Conservation (phyloP, 1,284 basidiomycete species). For the Leccinum pallidistipes region DNA sequence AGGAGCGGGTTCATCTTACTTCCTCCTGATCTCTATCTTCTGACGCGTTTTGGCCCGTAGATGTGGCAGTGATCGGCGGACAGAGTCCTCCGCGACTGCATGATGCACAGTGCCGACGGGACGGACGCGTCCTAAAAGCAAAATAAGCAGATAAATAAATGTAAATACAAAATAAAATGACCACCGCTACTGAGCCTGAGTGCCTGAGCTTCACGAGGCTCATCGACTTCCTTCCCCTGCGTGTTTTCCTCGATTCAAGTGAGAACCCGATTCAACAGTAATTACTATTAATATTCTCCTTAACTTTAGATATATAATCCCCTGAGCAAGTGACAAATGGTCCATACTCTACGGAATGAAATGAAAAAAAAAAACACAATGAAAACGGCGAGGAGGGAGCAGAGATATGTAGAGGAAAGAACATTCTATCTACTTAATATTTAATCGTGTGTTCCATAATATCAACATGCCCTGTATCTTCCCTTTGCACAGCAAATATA, state of each 20-base stretch:
- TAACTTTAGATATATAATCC: slow-evolving; percentile 30
- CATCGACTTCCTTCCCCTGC: not conserved
- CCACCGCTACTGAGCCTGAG: not conserved
- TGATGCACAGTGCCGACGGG: not conserved
- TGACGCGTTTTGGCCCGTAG: not conserved
- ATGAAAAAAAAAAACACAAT: slow-evolving; percentile 8
- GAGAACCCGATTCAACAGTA: not conserved
- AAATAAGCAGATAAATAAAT: not conserved
- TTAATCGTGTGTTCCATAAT: slow-evolving; percentile 13
- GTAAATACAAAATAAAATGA: not conserved
- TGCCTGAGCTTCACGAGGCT: not conserved
- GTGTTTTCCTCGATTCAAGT: not conserved
- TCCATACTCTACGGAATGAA: slow-evolving; percentile 30
- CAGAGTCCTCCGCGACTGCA: not conserved
- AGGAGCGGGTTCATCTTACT: not conserved
- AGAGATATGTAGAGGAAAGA: not conserved
- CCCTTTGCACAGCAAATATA: slow-evolving; percentile 12
- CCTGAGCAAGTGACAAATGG: slow-evolving; percentile 25
- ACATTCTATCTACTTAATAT: slow-evolving; percentile 7
- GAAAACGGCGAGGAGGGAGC: not conserved
- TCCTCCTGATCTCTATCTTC: not conserved
- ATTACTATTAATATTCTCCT: not conserved
- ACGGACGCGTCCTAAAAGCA: not conserved
- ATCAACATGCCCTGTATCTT: slow-evolving; percentile 10
- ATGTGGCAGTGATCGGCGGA: not conserved